Base-by-base conservation (phyloP, 2,329 filamentous ascomycete genomes). In the Cadophora sp. region DNA sequence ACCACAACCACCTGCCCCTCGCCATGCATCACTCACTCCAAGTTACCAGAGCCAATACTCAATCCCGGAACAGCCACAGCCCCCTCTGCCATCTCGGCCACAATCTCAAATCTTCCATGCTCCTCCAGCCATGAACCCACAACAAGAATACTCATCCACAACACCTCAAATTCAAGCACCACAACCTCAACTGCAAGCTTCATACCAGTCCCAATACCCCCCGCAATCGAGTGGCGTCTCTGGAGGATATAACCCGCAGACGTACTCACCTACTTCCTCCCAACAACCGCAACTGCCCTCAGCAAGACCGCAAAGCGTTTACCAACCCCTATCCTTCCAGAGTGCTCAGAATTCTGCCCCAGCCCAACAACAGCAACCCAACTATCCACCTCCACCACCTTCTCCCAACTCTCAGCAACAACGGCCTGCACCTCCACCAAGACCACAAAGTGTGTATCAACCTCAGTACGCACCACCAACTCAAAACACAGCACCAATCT, bases 321-420 rank as follows among this genome's bases (percentile, higher is more conserved):
- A 51, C 45, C 59, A 50, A 39, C 59, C 59, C n/a, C 47, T 50
- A 6, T 51, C 24, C 3, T 39, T 51, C 20, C 45, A 27, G 33
- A n/a, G 16, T 14, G 18, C 39, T 33, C 58, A 47, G 18, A 45
- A 36, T 16, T 4, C 13, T 20, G 27, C 41, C 14, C 24, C 41
- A 18, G 11, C 16, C 14, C 58, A 45, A 9, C 56, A 66, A 30
- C 48, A 65, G 16, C 39, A 51, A 24, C 63, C 66, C 33, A 36
- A 56, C 43, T 62, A 63, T 41, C 59, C 66, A n/a, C 65, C 63
- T 27, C 66, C 53, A 81, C 83, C 67, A 81, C 82, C 8, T 80
- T 81, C 4, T 79, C 78, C 8, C 81, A 81, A 4, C 74, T 80
- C 70, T 78, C 77, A 73, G 22, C 20, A 41, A 27, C 53, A 56